Conservation (phyloP, 257 asterid species). For the Nicotiana tomentosiformis region DNA sequence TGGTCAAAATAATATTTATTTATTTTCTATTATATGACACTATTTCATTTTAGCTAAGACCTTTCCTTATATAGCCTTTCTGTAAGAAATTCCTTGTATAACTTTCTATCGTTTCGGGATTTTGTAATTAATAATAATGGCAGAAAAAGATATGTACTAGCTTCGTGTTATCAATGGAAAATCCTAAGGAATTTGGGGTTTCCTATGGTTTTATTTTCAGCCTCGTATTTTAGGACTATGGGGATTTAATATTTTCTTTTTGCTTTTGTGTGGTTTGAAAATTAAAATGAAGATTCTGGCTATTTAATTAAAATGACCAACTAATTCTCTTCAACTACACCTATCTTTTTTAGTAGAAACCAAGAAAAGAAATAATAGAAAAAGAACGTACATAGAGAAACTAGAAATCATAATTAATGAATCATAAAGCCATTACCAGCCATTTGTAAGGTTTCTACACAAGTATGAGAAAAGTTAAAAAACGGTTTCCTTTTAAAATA, state of each 20-base stretch:
- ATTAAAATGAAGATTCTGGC: not conserved
- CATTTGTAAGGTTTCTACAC: not conserved
- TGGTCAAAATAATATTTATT: not conserved
- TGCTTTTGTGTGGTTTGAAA: not conserved
- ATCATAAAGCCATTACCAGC: not conserved
- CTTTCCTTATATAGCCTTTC: not conserved
- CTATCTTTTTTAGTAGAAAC: not conserved
- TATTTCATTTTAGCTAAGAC: not conserved
- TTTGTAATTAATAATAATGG: no score
- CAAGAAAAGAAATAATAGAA: not conserved
- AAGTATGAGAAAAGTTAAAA: not conserved
- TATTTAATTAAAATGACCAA: not conserved
- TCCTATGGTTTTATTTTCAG: not conserved
- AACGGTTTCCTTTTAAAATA: not conserved
- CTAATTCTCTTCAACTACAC: not conserved
- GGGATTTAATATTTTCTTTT: not conserved
- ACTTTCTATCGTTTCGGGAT: no score
- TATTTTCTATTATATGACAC: not conserved
- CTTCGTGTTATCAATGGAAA: no score
- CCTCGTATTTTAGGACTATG: not conserved
- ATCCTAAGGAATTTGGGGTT: not conserved
- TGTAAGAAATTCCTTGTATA: not conserved
- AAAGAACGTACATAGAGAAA: not conserved
- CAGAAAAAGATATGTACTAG: no score
- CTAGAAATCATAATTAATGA: not conserved